Base-by-base conservation (phyloP, 2,329 filamentous ascomycete genomes). In the Sarocladium brachiariae region DNA sequence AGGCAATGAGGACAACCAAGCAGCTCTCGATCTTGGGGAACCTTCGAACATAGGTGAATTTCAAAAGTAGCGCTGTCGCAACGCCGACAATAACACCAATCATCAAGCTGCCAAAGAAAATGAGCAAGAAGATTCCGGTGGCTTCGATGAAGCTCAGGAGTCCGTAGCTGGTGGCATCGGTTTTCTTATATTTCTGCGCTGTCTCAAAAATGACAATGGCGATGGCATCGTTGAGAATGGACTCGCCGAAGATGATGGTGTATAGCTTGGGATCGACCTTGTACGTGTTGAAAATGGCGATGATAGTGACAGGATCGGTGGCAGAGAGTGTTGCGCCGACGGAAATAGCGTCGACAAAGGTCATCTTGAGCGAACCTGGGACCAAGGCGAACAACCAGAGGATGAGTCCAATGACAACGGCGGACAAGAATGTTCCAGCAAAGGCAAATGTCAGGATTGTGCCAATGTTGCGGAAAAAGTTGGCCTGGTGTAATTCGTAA, bases 171-270 rank as follows among this genome's bases (percentile, higher is more conserved):
- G 80, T 77, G n/a, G 79, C 78, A 25, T 82, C 79, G 23, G 86
- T 87, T 55, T 85, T 84, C 64, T 84, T 90, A 68, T 96, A 96
- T 65, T 88, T 87, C 66, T 96, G 92, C 10, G 93, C 93, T 4
- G 93, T 96, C 72, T 99, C 92, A 70, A 99, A 99, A 58, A 99
- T 82, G 63, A 99, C 93, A 67, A 99, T 99, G 57, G 93, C 93
- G 63, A 99, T 92, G 39, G 93, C 93, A 72, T 99, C 93, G 66
- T 99, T 99, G 51, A 99, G 74, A 54, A 99, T 97, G 7, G 92
- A 95, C 71, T 99, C 93, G 64, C 93, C 93, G 67, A 99, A 99
- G 58, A 99, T 99, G 65, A 99, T 84, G 25, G 93, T 99, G 71
- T 99, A 99, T 16, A 99, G 80, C 70, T 97, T 97, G 2, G 93